A percentile compares a stretch with the other conserved stretches of the same genome.
phyloP scores from a whole-genome alignment of 129 eudicot genomes.

The Saposhnikovia divaricata region DNA sequence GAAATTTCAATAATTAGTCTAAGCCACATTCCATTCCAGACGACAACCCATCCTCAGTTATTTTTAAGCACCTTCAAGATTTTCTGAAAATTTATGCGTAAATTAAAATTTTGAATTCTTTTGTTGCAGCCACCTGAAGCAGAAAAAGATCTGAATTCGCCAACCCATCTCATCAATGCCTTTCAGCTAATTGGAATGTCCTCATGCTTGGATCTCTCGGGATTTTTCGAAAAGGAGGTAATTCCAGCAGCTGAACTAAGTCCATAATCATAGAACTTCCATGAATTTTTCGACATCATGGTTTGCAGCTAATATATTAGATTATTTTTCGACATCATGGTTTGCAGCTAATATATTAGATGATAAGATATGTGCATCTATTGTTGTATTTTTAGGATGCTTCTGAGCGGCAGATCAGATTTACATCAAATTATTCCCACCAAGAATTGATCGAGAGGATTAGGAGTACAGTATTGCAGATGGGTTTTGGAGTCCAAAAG shows the following conservation, averaged over 20 bases:
- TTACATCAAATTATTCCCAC: constrained; percentile 70
- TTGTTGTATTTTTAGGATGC: constrained; percentile 49
- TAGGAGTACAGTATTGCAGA: constrained; percentile 51
- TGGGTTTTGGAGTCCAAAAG: constrained; percentile 88
- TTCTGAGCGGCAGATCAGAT: constrained; percentile 88
- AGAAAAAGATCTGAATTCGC: constrained; percentile 54
- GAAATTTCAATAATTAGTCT: neutral
- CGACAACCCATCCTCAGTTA: neutral
- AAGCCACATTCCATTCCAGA: neutral
- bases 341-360: neutral
- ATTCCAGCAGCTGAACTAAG: neutral
- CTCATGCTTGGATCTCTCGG: constrained; percentile 71
- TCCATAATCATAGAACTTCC: neutral
- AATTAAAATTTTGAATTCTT: neutral
- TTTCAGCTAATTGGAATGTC: constrained; percentile 98
- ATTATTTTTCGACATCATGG: neutral
- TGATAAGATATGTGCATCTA: neutral
- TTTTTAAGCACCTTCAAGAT: neutral
- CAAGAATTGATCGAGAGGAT: constrained; percentile 66
- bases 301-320: neutral
- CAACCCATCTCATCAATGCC: constrained; percentile 58
- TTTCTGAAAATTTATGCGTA: neutral
- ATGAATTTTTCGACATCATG: neutral
- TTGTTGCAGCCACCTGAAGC: constrained; percentile 41
- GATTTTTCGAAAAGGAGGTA: constrained; percentile 95